Evolutionary conservation across 169 alveolate genomes (phyloP), one percentile per base, ranked within the genome.

Genomic region (Plasmodium relictum): DNA sequence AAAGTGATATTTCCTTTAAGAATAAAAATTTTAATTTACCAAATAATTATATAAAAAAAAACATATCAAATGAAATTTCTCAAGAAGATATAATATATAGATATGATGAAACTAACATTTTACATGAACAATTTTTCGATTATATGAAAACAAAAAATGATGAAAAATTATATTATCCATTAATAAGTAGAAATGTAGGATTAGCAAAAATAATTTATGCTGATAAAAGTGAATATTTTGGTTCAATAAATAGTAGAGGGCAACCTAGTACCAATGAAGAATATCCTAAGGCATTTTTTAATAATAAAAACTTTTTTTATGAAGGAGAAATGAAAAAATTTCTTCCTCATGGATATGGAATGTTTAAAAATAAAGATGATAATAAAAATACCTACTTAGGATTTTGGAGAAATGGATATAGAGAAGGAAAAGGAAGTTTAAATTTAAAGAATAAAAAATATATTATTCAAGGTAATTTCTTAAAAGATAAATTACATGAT

Each of bases 311-410:
- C 8, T 86, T 86, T 56, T 69, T 71, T 37, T 86, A 86, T 52
- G 88, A 86, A 69, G 92, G 92, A 22, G 92, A 86, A 71, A 70
- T 86, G 87, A 86, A 86, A 71, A 71, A 86, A 58, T 72, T 58
- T n/a, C 22, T 86, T 26, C 92, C 92, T 48, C 73, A 71, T 26
- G 92, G 92, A 56, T 86, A 86, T 71, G 92, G 92, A 14, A 59
- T 86, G 61, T 86, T 86, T 52, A 86, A 86, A 71, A 86, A 69
- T 86, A 86, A 86, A 86, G 85, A 72, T 20, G 39, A 58, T n/a
- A 26, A 74, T 61, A 86, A 20, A 39, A 86, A 86, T 86, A 22
- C 88, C 18, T 86, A 86, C 50, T 44, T 86, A n/a, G 92, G 92
- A 5, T 86, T 22, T 61, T 86, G 92, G 92, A 86, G 71, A 70